Conservation (phyloP, 139 green algal species). For the Pseudopediastrum boryanum region DNA sequence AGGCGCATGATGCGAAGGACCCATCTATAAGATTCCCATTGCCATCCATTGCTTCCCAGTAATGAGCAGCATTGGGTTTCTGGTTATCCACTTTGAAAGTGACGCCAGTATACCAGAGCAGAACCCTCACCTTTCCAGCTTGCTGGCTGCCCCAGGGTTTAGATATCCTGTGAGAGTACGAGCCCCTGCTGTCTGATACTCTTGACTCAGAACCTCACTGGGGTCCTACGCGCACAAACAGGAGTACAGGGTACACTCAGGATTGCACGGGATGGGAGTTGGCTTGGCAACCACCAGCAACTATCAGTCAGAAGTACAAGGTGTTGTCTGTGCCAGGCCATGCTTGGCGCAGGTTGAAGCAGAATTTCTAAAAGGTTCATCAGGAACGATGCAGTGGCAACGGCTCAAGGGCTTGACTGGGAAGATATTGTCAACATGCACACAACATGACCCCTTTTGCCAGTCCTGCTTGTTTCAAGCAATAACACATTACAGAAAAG, state of each 20-base stretch:
- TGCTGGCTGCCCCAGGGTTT: too few species aligned
- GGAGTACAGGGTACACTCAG: not conserved
- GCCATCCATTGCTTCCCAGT: too few species aligned
- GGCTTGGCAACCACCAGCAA: not conserved
- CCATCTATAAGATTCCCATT: too few species aligned
- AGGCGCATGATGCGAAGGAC: too few species aligned
- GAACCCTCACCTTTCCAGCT: too few species aligned
- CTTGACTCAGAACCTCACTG: constrained; percentile 3
- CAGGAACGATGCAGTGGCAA: not conserved
- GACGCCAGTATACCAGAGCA: too few species aligned
- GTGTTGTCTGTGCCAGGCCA: not conserved
- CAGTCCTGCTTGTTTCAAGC: too few species aligned
- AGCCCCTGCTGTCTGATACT: constrained; percentile 10
- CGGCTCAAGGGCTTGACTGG: not conserved
- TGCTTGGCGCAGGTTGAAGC: not conserved
- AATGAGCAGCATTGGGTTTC: too few species aligned
- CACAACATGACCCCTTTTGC: too few species aligned
- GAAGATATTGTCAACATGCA: too few species aligned
- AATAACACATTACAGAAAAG: too few species aligned
- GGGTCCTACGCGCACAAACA: constrained; percentile 9
- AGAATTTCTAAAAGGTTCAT: not conserved
- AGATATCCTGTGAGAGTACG: constrained; percentile 12
- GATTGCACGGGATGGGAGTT: not conserved
- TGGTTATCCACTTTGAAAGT: too few species aligned
- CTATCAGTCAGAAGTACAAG: not conserved